Conservation (phyloP, 345 rosid genomes). For the Nephelium lappaceum region DNA sequence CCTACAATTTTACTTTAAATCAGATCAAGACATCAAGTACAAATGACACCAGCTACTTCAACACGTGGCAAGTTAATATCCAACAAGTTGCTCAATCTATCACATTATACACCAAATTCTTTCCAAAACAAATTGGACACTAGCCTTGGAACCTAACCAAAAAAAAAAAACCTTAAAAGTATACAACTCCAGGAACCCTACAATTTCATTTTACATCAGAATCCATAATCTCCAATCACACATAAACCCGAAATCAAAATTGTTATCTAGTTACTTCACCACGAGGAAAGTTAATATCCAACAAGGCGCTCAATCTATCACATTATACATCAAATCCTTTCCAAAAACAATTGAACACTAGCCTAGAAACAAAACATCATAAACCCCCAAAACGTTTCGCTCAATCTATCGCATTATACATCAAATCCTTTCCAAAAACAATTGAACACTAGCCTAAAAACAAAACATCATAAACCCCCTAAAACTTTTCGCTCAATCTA, state of each 20-base stretch:
- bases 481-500: neutral
- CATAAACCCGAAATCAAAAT: constrained; percentile 3
- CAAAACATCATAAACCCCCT: neutral
- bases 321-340: neutral
- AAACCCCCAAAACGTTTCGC: too few species aligned
- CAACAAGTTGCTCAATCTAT: neutral
- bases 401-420: neutral
- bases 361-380: neutral
- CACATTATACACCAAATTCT: neutral
- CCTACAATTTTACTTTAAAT: neutral
- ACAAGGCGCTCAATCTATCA: neutral
- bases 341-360: neutral
- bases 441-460: neutral
- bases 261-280: neutral
- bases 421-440: neutral
- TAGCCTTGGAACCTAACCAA: neutral
- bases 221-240: too few species aligned
- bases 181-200: neutral
- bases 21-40: neutral
- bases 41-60: neutral
- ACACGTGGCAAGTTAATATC: neutral
- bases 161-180: neutral
- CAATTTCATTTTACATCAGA: neutral
- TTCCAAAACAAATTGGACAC: neutral
- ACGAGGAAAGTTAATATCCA: neutral